Percentiles rank a stretch among this genome's conserved stretches.
Evolutionary conservation across 441 rosid species (phyloP).

Genomic region (Euphorbia schlechtendalii): DNA sequence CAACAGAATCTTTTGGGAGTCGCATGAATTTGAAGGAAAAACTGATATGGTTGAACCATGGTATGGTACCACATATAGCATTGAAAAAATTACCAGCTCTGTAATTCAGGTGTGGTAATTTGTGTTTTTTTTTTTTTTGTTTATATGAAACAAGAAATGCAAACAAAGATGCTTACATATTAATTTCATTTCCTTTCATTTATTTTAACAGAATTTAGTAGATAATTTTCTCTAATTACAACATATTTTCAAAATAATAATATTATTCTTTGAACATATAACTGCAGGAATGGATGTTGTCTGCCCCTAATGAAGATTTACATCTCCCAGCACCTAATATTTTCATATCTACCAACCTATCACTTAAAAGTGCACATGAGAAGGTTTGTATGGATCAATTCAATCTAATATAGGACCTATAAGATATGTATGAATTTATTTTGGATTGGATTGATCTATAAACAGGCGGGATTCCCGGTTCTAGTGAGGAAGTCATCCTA

Average conservation of each 20-base stretch:
- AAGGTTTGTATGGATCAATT: slow-evolving; percentile 38
- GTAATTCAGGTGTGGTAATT: slow-evolving; percentile 52
- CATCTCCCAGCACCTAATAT: slow-evolving; percentile 62
- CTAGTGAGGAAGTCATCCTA: slow-evolving; percentile 52
- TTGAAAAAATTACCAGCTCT: slow-evolving; percentile 45
- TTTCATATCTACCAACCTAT: slow-evolving; percentile 72
- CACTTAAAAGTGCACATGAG: slow-evolving; percentile 44
- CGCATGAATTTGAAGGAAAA: slow-evolving; percentile 73
- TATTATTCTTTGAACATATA: not conserved
- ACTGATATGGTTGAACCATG: slow-evolving; percentile 80
- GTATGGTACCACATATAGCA: slow-evolving; percentile 68
- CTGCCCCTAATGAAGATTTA: slow-evolving; percentile 53
- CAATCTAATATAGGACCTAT: not conserved
- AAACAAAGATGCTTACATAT: not conserved
- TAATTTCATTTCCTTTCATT: not conserved
- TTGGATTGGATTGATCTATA: slow-evolving; percentile 14
- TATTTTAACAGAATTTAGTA: not conserved
- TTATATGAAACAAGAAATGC: not conserved
- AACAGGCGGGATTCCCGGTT: slow-evolving; percentile 56
- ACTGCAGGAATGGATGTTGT: slow-evolving; percentile 68
- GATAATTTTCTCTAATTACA: not conserved
- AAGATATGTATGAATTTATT: not conserved
- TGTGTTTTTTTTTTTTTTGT: not conserved
- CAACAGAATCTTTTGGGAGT: slow-evolving; percentile 80
- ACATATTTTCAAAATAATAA: not conserved